These are phyloP conservation scores for Tetrahymena thermophila DNA, from an alignment of 73 alveolate species.

Conservation along the genomic window DNA sequence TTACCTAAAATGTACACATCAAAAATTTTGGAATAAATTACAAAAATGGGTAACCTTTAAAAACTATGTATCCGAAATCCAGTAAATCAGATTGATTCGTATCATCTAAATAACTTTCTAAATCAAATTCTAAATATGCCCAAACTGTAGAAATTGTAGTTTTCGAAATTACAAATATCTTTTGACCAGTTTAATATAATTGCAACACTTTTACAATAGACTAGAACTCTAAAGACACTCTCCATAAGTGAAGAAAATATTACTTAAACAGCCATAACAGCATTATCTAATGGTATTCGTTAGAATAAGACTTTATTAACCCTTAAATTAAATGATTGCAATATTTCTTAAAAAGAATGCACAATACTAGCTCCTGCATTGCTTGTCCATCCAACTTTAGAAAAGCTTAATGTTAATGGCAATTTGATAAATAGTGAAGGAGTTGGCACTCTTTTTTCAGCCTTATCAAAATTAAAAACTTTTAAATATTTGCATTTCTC, in stretches of 20 bases:
- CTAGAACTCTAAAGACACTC: neutral
- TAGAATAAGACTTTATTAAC: neutral
- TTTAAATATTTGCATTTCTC: neutral
- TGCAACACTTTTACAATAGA: neutral
- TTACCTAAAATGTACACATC: neutral
- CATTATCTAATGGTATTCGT: neutral
- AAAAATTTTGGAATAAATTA: neutral
- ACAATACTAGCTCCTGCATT: neutral
- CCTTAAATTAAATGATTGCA: neutral
- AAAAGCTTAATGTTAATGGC: neutral
- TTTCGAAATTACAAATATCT: neutral
- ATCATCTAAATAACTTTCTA: neutral
- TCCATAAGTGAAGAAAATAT: neutral
- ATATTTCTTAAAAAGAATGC: neutral
- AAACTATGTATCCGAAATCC: neutral
- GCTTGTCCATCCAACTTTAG: neutral
- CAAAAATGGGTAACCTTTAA: neutral
- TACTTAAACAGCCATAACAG: neutral
- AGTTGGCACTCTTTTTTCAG: neutral
- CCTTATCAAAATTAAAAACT: neutral
- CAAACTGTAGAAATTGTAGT: neutral
- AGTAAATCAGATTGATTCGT: neutral
- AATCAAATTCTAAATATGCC: neutral
- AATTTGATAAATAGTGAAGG: neutral
- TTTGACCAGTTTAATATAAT: neutral